Conservation (phyloP, 2,329 filamentous ascomycete genomes). For the Penicillium sp. region DNA sequence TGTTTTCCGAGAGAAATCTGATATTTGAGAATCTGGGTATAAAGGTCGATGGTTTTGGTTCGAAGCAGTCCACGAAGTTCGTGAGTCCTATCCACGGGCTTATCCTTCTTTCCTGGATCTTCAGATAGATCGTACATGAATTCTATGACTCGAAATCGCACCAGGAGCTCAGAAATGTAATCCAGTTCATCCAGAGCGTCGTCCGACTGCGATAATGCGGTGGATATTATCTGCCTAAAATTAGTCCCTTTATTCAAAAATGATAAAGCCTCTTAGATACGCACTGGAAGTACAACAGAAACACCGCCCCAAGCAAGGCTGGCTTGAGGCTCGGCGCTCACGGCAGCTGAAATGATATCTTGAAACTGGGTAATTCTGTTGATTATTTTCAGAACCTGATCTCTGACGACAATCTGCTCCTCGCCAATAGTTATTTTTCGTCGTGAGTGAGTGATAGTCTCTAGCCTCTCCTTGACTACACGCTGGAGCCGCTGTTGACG, state of each 20-base stretch:
- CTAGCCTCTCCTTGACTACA: background rate
- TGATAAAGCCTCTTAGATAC: background rate
- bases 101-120: background rate
- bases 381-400: background rate
- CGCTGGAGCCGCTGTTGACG: background rate
- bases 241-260: no score
- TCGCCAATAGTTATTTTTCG: background rate
- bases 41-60: background rate
- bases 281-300: background rate
- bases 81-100: background rate
- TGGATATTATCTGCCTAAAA: background rate
- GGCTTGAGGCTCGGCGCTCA: background rate
- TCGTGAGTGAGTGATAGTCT: background rate
- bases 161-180: background rate
- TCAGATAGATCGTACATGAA: background rate
- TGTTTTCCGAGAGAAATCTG: background rate
- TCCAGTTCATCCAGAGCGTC: background rate
- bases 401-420: background rate
- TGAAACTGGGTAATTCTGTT: background rate
- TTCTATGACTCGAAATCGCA: background rate
- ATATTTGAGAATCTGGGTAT: background rate
- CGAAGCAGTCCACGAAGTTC: background rate
- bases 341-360: background rate
- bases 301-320: background rate
- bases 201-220: background rate